Base-by-base conservation (phyloP, 768 basidiomycete species). In the Wakefieldia striispora region DNA sequence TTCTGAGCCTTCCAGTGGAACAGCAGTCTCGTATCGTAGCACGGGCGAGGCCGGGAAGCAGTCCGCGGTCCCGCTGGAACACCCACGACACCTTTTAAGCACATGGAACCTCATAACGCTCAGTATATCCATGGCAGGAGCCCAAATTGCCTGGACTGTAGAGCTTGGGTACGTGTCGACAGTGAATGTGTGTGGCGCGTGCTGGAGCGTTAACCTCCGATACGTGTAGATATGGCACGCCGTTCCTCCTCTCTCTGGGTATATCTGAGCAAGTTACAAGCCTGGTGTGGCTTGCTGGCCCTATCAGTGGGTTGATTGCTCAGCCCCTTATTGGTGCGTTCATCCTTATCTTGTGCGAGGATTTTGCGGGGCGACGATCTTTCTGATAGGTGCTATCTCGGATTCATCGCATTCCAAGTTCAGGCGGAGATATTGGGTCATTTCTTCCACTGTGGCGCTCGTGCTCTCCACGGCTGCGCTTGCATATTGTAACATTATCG, bases 61-160 rank as follows among this genome's bases (percentile, higher is more conserved):
- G 20, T 42, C 51, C 1, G 44, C 55, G 0, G 21, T 45, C 27
- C 38, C 55, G 29, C 6, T 53, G n/a, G 66, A 70, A 42, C 66
- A 55, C 33, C 35, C 57, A 9, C 61, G 63, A 37, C 62, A 48
- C 33, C 68, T 60, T 19, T 46, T 71, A 33, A 67, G 54, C 12
- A 81, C 82, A 65, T 86, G 85, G 85, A 76, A 88, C 65, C 79
- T 93, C 49, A 78, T 91, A 60, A 88, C 88, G 2, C 73, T 93
- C 58, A 90, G 86, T 51, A 80, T 97, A 52, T 91, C 93, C 8
- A 95, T 98, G 89, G 92, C 84, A 38, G 95, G 95, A 14, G 91
- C 89, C 6, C 91, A 97, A 71, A 84, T 97, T 21, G 88, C 91
- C 1, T 97, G 95, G 95, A 95, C 93, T 1, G 88, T 97, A 4